Evolutionary conservation across 768 basidiomycete species (phyloP).

Genomic region (Hericium alpestre): DNA sequence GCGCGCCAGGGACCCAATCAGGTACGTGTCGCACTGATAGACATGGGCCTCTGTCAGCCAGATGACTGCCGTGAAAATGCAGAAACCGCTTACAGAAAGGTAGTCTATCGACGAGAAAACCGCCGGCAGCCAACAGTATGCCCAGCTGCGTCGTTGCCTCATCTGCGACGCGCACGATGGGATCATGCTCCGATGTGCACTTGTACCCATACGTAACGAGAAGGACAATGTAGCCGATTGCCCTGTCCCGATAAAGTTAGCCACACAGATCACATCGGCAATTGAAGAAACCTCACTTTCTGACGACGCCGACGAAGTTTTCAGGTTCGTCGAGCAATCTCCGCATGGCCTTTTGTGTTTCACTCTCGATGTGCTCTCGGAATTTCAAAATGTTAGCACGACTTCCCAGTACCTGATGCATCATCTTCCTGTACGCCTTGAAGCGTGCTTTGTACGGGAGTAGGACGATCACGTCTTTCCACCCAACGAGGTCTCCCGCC

Average conservation of each 20-base stretch:
- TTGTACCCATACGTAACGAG: conserved; percentile 12
- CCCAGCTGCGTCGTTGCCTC: conserved; percentile 11
- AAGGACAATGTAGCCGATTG: conserved; percentile 10
- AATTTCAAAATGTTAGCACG: conserved; percentile 9
- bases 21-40: conserved; percentile 1
- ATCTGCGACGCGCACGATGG: conserved; percentile 14
- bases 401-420: conserved; percentile 12
- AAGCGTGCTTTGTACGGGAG: conserved; percentile 13
- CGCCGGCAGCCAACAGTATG: conserved; percentile 5
- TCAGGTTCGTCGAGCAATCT: conserved; percentile 9
- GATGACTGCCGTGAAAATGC: no score
- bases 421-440: conserved; percentile 11
- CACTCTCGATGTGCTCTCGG: conserved; percentile 10
- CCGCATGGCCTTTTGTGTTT: conserved; percentile 6
- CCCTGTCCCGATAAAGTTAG: not conserved
- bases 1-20: conserved; percentile 3
- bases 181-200: conserved; percentile 6
- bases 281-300: conserved; percentile 10
- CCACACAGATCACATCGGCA: not conserved
- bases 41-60: not conserved
- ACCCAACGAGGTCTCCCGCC: conserved; percentile 13
- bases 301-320: conserved; percentile 10
- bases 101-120: conserved; percentile 13
- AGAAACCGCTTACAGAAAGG: conserved; percentile 3
- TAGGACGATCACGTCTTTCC: conserved; percentile 10